These are phyloP conservation scores for Paraphaeosphaeria minitans DNA, from an alignment of 2,329 filamentous ascomycete genomes.

Conservation along the genomic window DNA sequence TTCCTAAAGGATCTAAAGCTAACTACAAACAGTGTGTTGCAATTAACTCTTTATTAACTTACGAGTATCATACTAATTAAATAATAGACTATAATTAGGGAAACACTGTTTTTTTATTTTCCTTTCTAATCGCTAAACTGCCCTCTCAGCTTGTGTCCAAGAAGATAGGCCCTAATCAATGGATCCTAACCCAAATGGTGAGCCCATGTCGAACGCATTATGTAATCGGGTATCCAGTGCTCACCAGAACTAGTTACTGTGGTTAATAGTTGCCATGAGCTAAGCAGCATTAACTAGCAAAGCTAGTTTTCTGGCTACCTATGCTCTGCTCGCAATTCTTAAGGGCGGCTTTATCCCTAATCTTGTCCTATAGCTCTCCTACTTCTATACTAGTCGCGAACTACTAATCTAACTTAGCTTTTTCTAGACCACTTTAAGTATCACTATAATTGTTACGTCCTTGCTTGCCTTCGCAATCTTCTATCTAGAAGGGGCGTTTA, in stretches of 20 bases:
- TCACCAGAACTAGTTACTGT: background rate
- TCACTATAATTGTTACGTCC: slow-evolving; percentile 52
- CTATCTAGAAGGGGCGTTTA: slow-evolving; percentile 49
- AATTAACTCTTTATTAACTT: background rate
- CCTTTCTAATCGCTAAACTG: slow-evolving; percentile 66
- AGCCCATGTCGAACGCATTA: background rate
- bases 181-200: slow-evolving; percentile 45
- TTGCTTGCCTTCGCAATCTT: slow-evolving; percentile 54
- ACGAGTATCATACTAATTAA: slow-evolving; percentile 1
- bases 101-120: slow-evolving; percentile 68
- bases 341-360: slow-evolving; percentile 64
- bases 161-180: slow-evolving; percentile 46
- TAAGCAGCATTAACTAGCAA: slow-evolving; percentile 16
- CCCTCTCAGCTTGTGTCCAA: slow-evolving; percentile 50
- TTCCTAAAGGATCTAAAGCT: slow-evolving; percentile 2
- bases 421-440: slow-evolving; percentile 66
- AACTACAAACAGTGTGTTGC: slow-evolving; percentile 1
- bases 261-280: slow-evolving; percentile 14
- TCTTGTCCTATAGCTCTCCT: slow-evolving; percentile 67
- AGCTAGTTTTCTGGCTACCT: slow-evolving; percentile 14
- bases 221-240: background rate
- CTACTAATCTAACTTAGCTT: slow-evolving; percentile 64
- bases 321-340: slow-evolving; percentile 55
- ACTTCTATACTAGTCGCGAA: slow-evolving; percentile 71
- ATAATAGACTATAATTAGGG: slow-evolving; percentile 26